Evolutionary conservation across 2,329 filamentous ascomycete genomes (phyloP), one percentile per base, ranked within the genome.

Genomic region (Fusarium sp.): DNA sequence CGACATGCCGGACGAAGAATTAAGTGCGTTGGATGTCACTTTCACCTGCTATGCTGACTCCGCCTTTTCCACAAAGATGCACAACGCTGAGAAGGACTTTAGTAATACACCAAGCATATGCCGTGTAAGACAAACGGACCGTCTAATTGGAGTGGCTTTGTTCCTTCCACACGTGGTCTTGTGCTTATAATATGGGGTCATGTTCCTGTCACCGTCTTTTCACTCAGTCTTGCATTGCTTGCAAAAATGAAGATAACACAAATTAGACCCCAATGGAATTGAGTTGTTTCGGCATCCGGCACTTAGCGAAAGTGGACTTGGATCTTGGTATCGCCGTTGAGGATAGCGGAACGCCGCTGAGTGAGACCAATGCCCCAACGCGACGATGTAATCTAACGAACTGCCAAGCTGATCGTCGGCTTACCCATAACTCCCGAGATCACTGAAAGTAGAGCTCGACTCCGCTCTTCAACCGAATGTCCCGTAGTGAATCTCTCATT

Each of bases 291-390:
- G 34, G 34, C n/a, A 2, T 11, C 18, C 18, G 34, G 34, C 34
- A 37, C 18, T 9, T 37, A 6, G 16, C 20, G 18, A 37, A 12
- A 37, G 9, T 37, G 34, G 34, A 7, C 6, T 37, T 7, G 14
- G 8, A 6, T 27, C 1, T 29, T 18, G 1, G 0, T 14, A n/a
- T 29, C 25, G 13, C n/a, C 45, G 8, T 32, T 45, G 16, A 8
- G 14, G 7, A 20, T 24, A 13, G 22, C 16, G 13, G 13, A 20
- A 56, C n/a, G 20, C 37, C 57, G 63, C 65, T 67, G 65, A 67
- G 51, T 67, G 49, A 67, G 63, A 67, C 45, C 37, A 6, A 41
- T 13, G 44, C 29, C 24, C 37, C 57, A 7, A 27, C 16, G 16
- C 16, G 5, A 22, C 14, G 13, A 24, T 29, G 16, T 41, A 14